These are phyloP conservation scores for Tylopilus sp. DNA, from an alignment of 1,284 basidiomycete genomes.

Conservation along the genomic window DNA sequence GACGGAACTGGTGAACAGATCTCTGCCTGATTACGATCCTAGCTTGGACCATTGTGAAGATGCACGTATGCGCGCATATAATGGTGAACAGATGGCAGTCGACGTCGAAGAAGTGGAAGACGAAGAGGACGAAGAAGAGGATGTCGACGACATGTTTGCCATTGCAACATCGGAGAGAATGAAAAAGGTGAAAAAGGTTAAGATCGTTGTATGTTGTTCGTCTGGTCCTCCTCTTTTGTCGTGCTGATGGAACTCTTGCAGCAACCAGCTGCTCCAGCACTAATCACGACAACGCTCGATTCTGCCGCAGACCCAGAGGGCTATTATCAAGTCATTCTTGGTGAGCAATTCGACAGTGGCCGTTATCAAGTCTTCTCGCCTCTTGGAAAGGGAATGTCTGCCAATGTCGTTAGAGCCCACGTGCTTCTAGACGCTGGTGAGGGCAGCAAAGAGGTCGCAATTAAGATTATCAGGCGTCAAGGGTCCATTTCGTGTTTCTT, in stretches of 20 bases:
- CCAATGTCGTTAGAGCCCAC: slow-evolving; percentile 93
- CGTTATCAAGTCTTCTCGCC: slow-evolving; percentile 96
- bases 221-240: not conserved
- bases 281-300: slow-evolving; percentile 78
- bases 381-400: slow-evolving; percentile 99
- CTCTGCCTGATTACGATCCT: slow-evolving; percentile 94
- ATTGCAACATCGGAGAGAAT: slow-evolving; percentile 67
- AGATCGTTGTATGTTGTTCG: slow-evolving; percentile 55
- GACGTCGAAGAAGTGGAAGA: slow-evolving; percentile 72
- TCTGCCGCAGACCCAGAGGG: slow-evolving; percentile 91
- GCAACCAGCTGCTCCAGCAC: slow-evolving; percentile 67
- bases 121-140: slow-evolving; percentile 85
- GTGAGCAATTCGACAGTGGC: slow-evolving; percentile 93
- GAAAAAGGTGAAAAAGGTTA: slow-evolving; percentile 70
- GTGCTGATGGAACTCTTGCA: slow-evolving; percentile 38
- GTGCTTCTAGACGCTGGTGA: slow-evolving; percentile 80
- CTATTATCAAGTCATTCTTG: slow-evolving; percentile 95
- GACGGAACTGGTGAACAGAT: slow-evolving; percentile 74
- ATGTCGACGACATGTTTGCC: slow-evolving; percentile 93
- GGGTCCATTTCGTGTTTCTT: slow-evolving; percentile 85
- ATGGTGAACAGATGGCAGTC: slow-evolving; percentile 49
- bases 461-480: slow-evolving; percentile 97
- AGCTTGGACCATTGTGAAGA: slow-evolving; percentile 87
- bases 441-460: slow-evolving; percentile 89
- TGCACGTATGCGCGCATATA: slow-evolving; percentile 74